Evolutionary conservation across 352 stramenopile species (phyloP).

Genomic region (Phytophthora pluvialis): DNA sequence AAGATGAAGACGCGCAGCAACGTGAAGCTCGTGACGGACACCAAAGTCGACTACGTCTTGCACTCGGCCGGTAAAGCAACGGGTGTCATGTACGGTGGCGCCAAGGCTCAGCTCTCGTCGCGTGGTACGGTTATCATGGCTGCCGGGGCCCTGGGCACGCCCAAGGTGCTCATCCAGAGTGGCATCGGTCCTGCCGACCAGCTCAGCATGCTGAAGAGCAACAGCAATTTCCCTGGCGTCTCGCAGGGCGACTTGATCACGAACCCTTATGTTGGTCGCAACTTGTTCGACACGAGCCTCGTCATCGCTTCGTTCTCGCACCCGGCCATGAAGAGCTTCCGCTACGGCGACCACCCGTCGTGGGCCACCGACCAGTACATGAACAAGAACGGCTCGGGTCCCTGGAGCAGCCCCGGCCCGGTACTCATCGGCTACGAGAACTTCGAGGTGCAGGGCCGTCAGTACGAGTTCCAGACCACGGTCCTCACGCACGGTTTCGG

Average conservation of each 20-base stretch:
- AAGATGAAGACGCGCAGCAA: conserved; percentile 56
- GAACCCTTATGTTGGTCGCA: conserved; percentile 65
- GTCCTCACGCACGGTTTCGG: conserved; percentile 54
- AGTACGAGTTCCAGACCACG: conserved; percentile 72
- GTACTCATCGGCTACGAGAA: conserved; percentile 70
- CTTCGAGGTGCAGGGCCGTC: conserved; percentile 54
- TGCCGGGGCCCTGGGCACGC: conserved; percentile 68
- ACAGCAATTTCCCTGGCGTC: conserved; percentile 57
- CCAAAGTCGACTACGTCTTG: conserved; percentile 58
- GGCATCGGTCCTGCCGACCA: conserved; percentile 74
- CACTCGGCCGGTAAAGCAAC: conserved; percentile 51
- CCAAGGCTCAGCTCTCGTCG: conserved; percentile 41
- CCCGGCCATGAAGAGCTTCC: conserved; percentile 60
- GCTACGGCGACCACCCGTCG: conserved; percentile 34
- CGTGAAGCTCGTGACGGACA: conserved; percentile 55
- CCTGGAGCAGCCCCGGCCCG: conserved; percentile 51
- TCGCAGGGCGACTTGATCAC: conserved; percentile 42
- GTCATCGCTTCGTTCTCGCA: conserved; percentile 59
- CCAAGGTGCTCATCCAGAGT: conserved; percentile 84
- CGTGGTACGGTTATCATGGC: conserved; percentile 77
- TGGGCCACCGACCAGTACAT: conserved; percentile 64
- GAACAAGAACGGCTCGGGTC: conserved; percentile 42
- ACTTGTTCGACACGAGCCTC: conserved; percentile 65
- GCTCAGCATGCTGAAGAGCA: conserved; percentile 51
- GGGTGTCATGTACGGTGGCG: conserved; percentile 51